Evolutionary conservation across 495 filamentous ascomycete species (phyloP).

Genomic region (Aspergillus haitiensis): DNA sequence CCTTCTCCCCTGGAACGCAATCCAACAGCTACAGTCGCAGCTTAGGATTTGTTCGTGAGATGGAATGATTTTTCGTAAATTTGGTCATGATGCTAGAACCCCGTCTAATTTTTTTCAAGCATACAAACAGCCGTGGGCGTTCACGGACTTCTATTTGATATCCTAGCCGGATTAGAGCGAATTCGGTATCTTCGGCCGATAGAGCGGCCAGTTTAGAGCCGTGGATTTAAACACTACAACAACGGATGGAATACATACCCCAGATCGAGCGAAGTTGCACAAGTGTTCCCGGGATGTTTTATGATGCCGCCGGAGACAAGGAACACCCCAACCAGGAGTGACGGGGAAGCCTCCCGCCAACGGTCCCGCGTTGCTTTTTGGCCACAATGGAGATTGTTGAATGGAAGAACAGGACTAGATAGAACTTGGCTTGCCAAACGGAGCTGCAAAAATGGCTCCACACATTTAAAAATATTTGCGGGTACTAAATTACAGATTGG

Average conservation of each 20-base stretch:
- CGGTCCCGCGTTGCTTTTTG: constrained; percentile 9
- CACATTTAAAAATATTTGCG: neutral
- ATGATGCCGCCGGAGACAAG: constrained; percentile 20
- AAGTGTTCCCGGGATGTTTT: constrained; percentile 21
- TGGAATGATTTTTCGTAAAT: neutral
- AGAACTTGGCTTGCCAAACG: neutral
- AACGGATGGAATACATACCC: constrained; percentile 16
- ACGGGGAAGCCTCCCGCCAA: constrained; percentile 13
- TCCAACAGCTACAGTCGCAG: too few relatives aligned
- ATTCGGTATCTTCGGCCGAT: constrained; percentile 4
- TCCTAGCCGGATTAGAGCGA: constrained; percentile 1
- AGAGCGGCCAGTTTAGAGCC: constrained; percentile 4
- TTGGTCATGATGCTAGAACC: neutral
- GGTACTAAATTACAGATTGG: neutral
- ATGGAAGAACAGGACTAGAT: neutral
- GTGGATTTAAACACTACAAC: constrained; percentile 13
- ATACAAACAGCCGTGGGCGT: constrained; percentile 10
- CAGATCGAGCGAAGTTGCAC: constrained; percentile 23
- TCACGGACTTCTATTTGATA: constrained; percentile 10
- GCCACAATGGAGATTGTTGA: constrained; percentile 12
- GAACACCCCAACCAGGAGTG: constrained; percentile 7
- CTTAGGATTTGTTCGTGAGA: neutral
- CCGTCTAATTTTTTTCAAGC: constrained; percentile 5
- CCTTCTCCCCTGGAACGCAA: neutral
- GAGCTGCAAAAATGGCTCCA: neutral